These are phyloP conservation scores for Taphrina flavorubra DNA, from an alignment of 1,139 yeast genomes.

Conservation along the genomic window DNA sequence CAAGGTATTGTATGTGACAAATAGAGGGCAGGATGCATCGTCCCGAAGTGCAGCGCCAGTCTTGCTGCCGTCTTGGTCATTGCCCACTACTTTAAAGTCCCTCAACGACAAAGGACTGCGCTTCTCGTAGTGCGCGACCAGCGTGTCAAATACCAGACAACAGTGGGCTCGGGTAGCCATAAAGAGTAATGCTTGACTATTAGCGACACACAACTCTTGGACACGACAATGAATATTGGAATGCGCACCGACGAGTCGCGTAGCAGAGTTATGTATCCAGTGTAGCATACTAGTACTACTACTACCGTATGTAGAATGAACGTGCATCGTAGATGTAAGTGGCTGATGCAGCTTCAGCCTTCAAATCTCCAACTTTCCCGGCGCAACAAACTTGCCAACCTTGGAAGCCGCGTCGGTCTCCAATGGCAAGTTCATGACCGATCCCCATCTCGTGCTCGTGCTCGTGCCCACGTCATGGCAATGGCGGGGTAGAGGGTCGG, in stretches of 20 bases:
- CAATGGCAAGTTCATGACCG: too few species aligned
- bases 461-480: not conserved
- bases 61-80: too few species aligned
- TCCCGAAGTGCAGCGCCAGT: not conserved
- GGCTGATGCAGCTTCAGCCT: constrained; percentile 4
- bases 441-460: too few species aligned
- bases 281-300: too few species aligned
- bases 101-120: constrained; percentile 42
- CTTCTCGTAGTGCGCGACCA: constrained; percentile 51
- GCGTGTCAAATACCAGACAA: constrained; percentile 55
- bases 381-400: too few species aligned
- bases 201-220: too few species aligned
- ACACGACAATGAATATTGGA: too few species aligned
- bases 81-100: not conserved
- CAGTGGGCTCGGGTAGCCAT: constrained; percentile 50
- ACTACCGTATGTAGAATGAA: too few species aligned
- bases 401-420: too few species aligned
- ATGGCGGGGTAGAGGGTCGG: not conserved
- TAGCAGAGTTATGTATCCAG: too few species aligned
- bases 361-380: not conserved
- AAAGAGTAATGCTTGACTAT: not conserved
- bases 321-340: not conserved
- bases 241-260: too few species aligned
- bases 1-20: constrained; percentile 81
- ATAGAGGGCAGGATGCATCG: constrained; percentile 61